Percentiles rank a stretch among this genome's conserved stretches.
phyloP scores from a whole-genome alignment of 1,284 basidiomycete species.

The Hortiboletus rubellus region DNA sequence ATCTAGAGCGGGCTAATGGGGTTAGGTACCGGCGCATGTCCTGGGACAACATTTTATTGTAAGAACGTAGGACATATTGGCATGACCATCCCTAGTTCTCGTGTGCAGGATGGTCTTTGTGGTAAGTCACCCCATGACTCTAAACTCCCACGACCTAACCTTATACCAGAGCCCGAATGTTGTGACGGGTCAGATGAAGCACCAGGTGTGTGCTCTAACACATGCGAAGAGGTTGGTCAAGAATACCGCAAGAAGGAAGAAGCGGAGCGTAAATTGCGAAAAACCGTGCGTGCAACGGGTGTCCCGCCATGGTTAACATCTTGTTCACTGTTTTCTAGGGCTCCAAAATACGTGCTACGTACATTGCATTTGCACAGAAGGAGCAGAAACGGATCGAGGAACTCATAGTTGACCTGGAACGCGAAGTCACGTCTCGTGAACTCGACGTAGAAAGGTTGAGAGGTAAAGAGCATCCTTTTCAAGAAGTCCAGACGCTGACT shows the following conservation, averaged over 20 bases:
- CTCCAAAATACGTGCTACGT: slow-evolving; percentile 86
- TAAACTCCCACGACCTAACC: slow-evolving; percentile 3
- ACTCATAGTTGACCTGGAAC: slow-evolving; percentile 51
- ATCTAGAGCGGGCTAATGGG: slow-evolving; percentile 4
- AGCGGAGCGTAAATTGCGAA: slow-evolving; percentile 74
- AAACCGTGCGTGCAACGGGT: slow-evolving; percentile 59
- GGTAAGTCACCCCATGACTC: slow-evolving; percentile 53
- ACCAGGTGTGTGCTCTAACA: slow-evolving; percentile 76
- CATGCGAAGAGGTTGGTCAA: slow-evolving; percentile 77
- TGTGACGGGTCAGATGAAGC: slow-evolving; percentile 98
- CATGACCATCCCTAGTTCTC: slow-evolving; percentile 70
- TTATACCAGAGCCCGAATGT: slow-evolving; percentile 79
- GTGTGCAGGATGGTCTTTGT: slow-evolving; percentile 95
- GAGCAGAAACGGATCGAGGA: slow-evolving; percentile 81
- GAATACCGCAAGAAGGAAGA: slow-evolving; percentile 65
- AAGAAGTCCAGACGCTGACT: not conserved
- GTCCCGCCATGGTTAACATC: not conserved
- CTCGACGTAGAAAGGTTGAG: slow-evolving; percentile 68
- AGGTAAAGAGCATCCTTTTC: slow-evolving; percentile 43
- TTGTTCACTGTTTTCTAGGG: slow-evolving; percentile 52
- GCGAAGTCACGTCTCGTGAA: slow-evolving; percentile 62
- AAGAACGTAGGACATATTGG: slow-evolving; percentile 88
- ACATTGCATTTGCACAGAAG: slow-evolving; percentile 83
- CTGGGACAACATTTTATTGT: slow-evolving; percentile 82
- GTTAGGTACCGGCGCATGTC: slow-evolving; percentile 85